These are phyloP conservation scores for Vanilla planifolia DNA, from an alignment of 106 monocot species.

Conservation along the genomic window DNA sequence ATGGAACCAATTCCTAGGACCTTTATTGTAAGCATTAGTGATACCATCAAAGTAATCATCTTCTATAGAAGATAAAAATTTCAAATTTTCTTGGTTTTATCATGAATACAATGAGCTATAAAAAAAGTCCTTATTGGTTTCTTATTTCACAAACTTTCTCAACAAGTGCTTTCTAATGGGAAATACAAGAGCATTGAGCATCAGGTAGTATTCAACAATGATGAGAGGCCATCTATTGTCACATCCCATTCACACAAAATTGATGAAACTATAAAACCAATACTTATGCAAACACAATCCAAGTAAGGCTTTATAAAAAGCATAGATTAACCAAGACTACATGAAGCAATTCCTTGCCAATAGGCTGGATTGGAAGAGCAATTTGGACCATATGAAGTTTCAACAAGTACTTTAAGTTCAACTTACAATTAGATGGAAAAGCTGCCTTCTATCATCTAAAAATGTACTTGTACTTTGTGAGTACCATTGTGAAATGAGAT, in stretches of 20 bases:
- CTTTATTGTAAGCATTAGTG: conserved; percentile 43
- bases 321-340: neutral
- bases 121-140: too few relatives aligned
- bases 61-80: too few relatives aligned
- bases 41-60: conserved; percentile 33
- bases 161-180: conserved; percentile 26
- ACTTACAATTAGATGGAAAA: too few relatives aligned
- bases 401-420: too few relatives aligned
- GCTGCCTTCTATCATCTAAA: too few relatives aligned
- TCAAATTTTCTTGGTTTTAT: too few relatives aligned
- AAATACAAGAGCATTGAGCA: conserved; percentile 35
- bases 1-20: conserved; percentile 23
- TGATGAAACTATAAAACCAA: neutral
- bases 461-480: too few relatives aligned
- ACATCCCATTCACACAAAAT: conserved; percentile 9
- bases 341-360: neutral
- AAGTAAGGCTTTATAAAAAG: neutral
- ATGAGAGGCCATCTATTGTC: conserved; percentile 29
- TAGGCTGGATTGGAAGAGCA: neutral
- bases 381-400: neutral
- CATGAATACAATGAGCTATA: too few relatives aligned
- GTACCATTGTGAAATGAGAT: too few relatives aligned
- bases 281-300: neutral
- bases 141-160: neutral
- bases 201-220: conserved; percentile 19